phyloP scores from a whole-genome alignment of 768 basidiomycete genomes.

The Nevesoporus exiguus region DNA sequence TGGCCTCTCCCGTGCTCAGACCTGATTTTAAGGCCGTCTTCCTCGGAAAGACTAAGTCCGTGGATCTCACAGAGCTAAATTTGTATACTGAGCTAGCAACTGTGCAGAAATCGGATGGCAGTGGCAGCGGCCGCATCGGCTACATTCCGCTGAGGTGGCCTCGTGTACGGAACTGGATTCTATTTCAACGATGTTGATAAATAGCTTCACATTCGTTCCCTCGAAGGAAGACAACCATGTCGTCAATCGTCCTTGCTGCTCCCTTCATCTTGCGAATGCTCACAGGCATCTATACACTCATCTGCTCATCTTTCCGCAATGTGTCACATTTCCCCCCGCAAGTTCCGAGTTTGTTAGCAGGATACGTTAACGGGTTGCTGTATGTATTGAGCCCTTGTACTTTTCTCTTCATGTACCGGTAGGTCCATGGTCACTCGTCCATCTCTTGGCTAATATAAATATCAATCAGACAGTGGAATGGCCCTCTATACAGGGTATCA shows the following conservation, averaged over 20 bases:
- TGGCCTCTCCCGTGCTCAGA: no score
- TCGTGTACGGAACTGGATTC: no score
- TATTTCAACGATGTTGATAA: no score
- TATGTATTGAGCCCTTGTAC: slow-evolving; percentile 9
- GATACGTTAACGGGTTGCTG: slow-evolving; percentile 11
- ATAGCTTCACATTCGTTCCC: not conserved
- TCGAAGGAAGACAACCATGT: slow-evolving; percentile 3
- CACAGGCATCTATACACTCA: not conserved
- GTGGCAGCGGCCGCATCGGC: no score
- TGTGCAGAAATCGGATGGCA: no score
- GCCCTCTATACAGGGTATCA: slow-evolving; percentile 14
- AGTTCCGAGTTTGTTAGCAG: slow-evolving; percentile 8
- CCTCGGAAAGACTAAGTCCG: no score
- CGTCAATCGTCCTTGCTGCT: not conserved
- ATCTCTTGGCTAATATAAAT: not conserved
- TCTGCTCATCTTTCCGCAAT: not conserved
- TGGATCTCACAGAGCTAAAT: no score
- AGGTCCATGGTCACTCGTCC: not conserved
- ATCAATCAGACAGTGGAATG: slow-evolving; percentile 7
- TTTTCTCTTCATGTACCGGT: slow-evolving; percentile 18
- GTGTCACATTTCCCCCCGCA: not conserved
- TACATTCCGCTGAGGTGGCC: no score
- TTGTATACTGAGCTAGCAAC: no score
- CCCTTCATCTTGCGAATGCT: not conserved
- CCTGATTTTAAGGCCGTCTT: no score